A percentile compares a stretch with the other conserved stretches of the same genome.
Conservation (phyloP, 495 filamentous ascomycete genomes). For the Penicillium fimorum region DNA sequence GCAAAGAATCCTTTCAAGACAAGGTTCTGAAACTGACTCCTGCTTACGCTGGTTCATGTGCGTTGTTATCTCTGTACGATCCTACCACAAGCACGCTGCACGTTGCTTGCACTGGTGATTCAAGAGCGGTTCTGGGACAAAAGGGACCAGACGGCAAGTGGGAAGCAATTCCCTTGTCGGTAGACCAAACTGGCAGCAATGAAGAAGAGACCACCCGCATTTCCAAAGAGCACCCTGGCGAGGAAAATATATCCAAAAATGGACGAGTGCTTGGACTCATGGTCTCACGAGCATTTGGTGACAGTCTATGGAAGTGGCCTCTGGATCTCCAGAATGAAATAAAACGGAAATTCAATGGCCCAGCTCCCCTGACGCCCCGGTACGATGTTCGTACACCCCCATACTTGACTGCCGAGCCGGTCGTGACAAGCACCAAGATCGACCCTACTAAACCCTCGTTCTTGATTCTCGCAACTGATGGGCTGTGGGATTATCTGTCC, state of each 20-base stretch:
- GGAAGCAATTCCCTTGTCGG: conserved; percentile 49
- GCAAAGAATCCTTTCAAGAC: conserved; percentile 23
- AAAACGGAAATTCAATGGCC: conserved; percentile 47
- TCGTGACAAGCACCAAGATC: conserved; percentile 55
- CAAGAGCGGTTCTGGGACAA: conserved; percentile 58
- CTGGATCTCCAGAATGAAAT: conserved; percentile 43
- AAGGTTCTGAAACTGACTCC: conserved; percentile 40
- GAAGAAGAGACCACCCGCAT: conserved; percentile 50
- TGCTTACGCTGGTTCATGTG: conserved; percentile 58
- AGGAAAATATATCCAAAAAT: conserved; percentile 51
- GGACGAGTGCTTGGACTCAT: conserved; percentile 57
- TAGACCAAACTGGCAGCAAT: conserved; percentile 60
- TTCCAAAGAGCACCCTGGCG: conserved; percentile 55
- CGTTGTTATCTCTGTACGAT: conserved; percentile 57
- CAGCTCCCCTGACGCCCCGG: conserved; percentile 36
- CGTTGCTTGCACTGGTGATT: conserved; percentile 60
- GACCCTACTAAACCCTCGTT: conserved; percentile 49
- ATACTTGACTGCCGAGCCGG: conserved; percentile 65
- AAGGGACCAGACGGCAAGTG: conserved; percentile 45
- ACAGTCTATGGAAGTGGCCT: conserved; percentile 63
- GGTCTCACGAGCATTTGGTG: conserved; percentile 62
- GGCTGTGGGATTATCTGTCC: conserved; percentile 61
- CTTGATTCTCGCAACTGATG: conserved; percentile 63
- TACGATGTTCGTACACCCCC: conserved; percentile 52
- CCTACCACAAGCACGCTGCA: conserved; percentile 45